phyloP scores from a whole-genome alignment of 176 grass and related monocot genomes.

The Sorghum bicolor region Sorghum_bicolor_NCBIv3 NC_012872.2:61469001-61469500 shows the following conservation, averaged over 20 bases:
- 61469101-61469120: constrained; percentile 58
- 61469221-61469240: neutral
- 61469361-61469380: constrained; percentile 86
- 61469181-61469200: constrained; percentile 1
- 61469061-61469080: constrained; percentile 40
- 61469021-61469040: neutral
- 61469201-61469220: constrained; percentile 13
- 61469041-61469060: neutral
- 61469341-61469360: constrained; percentile 55
- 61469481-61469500: neutral
- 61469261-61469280: neutral
- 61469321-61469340: constrained; percentile 39
- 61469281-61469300: constrained; percentile 9
- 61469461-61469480: neutral
- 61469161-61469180: constrained; percentile 8
- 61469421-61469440: neutral
- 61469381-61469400: constrained; percentile 48
- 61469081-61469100: constrained; percentile 46
- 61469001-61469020: constrained; percentile 44
- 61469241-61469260: neutral
- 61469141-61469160: constrained; percentile 24
- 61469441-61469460: neutral
- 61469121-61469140: constrained; percentile 30
- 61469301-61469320: constrained; percentile 34
- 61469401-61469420: constrained; percentile 46